phyloP scores from a whole-genome alignment of 768 basidiomycete genomes.

The Russula griseocarnosa region DNA sequence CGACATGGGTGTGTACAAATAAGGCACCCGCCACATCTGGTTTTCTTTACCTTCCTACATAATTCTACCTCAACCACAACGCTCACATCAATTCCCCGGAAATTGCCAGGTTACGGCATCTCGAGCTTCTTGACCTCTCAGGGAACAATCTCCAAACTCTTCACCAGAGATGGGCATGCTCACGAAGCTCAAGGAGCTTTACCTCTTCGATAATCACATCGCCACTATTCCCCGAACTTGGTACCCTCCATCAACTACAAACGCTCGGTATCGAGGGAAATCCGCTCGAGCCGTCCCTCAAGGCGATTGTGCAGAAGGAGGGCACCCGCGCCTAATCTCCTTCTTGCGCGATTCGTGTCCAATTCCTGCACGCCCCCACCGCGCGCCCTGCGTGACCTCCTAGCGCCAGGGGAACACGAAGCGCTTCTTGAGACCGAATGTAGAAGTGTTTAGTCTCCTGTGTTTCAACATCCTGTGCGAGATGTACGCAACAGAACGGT shows the following conservation, averaged over 20 bases:
- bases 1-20: constrained; percentile 93
- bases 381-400: constrained; percentile 67
- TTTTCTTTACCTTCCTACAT: constrained; percentile 93
- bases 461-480: constrained; percentile 96
- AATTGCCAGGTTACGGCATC: constrained; percentile 77
- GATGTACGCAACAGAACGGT: constrained; percentile 75
- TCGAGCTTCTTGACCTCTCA: constrained; percentile 88
- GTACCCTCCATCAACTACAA: constrained; percentile 86
- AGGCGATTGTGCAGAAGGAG: constrained; percentile 85
- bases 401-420: constrained; percentile 57
- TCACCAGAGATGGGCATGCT: constrained; percentile 87
- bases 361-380: constrained; percentile 73
- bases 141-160: constrained; percentile 76
- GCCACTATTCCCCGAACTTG: constrained; percentile 83
- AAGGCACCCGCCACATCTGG: constrained; percentile 77
- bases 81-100: constrained; percentile 74
- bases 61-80: constrained; percentile 98
- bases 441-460: constrained; percentile 76
- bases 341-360: constrained; percentile 94
- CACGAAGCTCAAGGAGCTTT: constrained; percentile 83
- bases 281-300: constrained; percentile 73
- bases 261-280: constrained; percentile 98
- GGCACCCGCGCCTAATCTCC: constrained; percentile 88
- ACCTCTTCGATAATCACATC: constrained; percentile 95
- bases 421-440: constrained; percentile 53